Conservation (phyloP, 805 yeast species). For the Candida anglica region DNA sequence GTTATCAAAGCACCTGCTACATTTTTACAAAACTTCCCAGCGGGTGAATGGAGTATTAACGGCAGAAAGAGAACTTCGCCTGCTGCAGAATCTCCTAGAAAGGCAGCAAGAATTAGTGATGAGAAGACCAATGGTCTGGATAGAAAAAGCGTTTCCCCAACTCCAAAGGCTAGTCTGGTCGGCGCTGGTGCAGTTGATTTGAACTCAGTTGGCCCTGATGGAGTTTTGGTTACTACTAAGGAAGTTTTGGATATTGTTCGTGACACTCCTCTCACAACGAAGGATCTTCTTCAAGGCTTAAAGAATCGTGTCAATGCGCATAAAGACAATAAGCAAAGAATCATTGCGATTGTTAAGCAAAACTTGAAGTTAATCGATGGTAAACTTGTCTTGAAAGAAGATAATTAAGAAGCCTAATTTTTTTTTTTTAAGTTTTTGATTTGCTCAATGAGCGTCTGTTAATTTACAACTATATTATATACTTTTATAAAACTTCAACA, state of each 20-base stretch:
- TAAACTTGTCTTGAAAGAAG: conserved; percentile 35
- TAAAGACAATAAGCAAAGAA: conserved; percentile 57
- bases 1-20: conserved; percentile 61
- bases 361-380: conserved; percentile 53
- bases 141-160: conserved; percentile 6
- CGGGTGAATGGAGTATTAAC: conserved; percentile 73
- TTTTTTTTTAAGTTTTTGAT: not conserved
- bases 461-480: not conserved
- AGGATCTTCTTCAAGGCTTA: conserved; percentile 57
- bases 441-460: not conserved
- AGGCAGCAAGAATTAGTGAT: conserved; percentile 17
- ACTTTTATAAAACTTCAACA: conserved; percentile 44
- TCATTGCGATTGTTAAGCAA: conserved; percentile 55
- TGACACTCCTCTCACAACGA: conserved; percentile 55
- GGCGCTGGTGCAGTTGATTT: conserved; percentile 18
- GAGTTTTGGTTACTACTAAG: conserved; percentile 56
- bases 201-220: conserved; percentile 33
- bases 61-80: conserved; percentile 33
- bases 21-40: conserved; percentile 63
- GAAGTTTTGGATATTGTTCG: conserved; percentile 67
- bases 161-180: conserved; percentile 10
- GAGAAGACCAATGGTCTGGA: conserved; percentile 10
- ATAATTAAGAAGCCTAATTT: not conserved
- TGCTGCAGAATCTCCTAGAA: conserved; percentile 18
- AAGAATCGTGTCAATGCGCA: conserved; percentile 61